A percentile compares a stretch with the other conserved stretches of the same genome.
phyloP scores from a whole-genome alignment of 2,329 filamentous ascomycete species.

The Dactylellina sp. region DNA sequence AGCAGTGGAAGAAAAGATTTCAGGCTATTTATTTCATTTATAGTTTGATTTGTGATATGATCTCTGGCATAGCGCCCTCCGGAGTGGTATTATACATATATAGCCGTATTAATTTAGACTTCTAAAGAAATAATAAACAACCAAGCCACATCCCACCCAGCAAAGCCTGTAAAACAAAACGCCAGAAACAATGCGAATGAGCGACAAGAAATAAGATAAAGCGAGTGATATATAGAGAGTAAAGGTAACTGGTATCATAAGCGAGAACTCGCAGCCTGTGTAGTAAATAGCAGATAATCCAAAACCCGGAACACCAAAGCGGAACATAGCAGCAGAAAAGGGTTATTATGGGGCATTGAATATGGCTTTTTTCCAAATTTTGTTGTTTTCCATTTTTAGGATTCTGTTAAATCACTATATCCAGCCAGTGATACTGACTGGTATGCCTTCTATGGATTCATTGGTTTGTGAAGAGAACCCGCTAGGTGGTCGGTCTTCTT shows the following conservation, averaged over 20 bases:
- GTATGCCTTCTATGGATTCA: slow-evolving; percentile 27
- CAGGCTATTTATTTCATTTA: slow-evolving; percentile 6
- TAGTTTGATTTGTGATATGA: neutral
- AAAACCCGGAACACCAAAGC: slow-evolving; percentile 36
- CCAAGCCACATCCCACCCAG: neutral
- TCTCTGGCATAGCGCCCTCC: slow-evolving; percentile 1
- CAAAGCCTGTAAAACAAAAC: slow-evolving; percentile 11
- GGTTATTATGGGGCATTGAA: no score
- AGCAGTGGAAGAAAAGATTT: neutral
- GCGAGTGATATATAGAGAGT: slow-evolving; percentile 11
- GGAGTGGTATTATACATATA: slow-evolving; percentile 22
- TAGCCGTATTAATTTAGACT: slow-evolving; percentile 17
- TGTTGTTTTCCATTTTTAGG: neutral
- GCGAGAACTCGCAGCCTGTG: neutral
- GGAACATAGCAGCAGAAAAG: slow-evolving; percentile 20
- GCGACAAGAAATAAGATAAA: slow-evolving; percentile 15
- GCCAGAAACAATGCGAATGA: slow-evolving; percentile 29
- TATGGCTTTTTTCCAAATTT: no score
- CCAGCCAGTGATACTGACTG: slow-evolving; percentile 35
- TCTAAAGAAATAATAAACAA: neutral
- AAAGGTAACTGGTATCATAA: slow-evolving; percentile 33
- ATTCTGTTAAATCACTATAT: slow-evolving; percentile 17
- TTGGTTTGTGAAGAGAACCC: slow-evolving; percentile 32
- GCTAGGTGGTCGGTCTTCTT: slow-evolving; percentile 34
- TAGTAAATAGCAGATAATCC: slow-evolving; percentile 18